phyloP scores from a whole-genome alignment of 2,329 filamentous ascomycete genomes.

The Stachybotrys chlorohalonatus region DNA sequence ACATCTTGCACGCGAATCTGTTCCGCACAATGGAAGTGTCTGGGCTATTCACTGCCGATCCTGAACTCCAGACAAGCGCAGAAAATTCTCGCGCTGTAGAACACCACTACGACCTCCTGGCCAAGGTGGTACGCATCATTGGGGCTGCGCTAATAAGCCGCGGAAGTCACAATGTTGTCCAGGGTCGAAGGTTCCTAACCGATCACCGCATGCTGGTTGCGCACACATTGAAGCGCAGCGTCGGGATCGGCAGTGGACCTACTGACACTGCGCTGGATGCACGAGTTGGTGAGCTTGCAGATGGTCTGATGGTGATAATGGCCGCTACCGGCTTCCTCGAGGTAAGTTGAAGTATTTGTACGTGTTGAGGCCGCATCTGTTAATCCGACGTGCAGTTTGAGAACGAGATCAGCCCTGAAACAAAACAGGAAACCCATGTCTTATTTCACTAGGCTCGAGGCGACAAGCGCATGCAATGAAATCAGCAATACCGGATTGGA shows the following conservation, averaged over 20 bases:
- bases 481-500: background rate
- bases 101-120: conserved; percentile 77
- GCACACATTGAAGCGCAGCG: conserved; percentile 82
- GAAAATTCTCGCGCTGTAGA: conserved; percentile 62
- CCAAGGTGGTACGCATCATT: conserved; percentile 72
- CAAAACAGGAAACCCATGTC: conserved; percentile 19
- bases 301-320: conserved; percentile 77
- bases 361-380: background rate
- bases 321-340: conserved; percentile 77
- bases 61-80: conserved; percentile 77
- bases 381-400: conserved; percentile 27
- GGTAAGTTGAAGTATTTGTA: conserved; percentile 40
- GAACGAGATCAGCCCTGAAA: conserved; percentile 24
- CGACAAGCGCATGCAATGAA: background rate
- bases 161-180: conserved; percentile 72
- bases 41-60: conserved; percentile 80
- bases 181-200: conserved; percentile 70
- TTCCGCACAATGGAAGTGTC: conserved; percentile 75
- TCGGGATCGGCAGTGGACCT: conserved; percentile 55
- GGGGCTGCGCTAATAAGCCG: conserved; percentile 73
- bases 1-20: conserved; percentile 81
- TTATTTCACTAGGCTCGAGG: conserved; percentile 29
- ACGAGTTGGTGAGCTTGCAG: conserved; percentile 67
- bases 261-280: conserved; percentile 39
- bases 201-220: conserved; percentile 79